These are phyloP conservation scores for Botrytis fabae DNA, from an alignment of 2,329 filamentous ascomycete species.

Conservation along the genomic window DNA sequence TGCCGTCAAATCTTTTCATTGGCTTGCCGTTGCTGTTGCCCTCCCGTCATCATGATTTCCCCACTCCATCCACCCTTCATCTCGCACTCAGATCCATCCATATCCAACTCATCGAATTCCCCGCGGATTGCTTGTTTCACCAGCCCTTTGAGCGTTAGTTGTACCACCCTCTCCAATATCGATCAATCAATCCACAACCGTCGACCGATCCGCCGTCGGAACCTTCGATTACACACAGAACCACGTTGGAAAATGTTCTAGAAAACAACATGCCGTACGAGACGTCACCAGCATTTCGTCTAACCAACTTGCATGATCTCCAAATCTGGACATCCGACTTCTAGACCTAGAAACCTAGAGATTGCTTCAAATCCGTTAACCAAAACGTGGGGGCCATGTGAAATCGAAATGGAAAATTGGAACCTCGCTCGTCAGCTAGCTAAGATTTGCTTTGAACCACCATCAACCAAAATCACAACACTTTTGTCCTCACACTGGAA, in stretches of 20 bases:
- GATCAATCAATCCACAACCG: background rate
- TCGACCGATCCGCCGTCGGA: background rate
- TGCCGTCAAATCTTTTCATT: background rate
- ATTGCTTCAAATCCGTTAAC: background rate
- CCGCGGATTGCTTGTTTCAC: slow-evolving; percentile 12
- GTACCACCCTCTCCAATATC: background rate
- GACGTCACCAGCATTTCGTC: background rate
- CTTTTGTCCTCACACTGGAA: too few relatives aligned
- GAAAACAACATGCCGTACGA: slow-evolving; percentile 10
- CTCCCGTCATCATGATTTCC: background rate
- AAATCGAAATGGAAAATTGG: background rate
- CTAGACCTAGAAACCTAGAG: background rate
- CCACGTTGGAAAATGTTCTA: slow-evolving; percentile 8
- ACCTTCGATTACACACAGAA: slow-evolving; percentile 11
- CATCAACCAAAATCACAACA: background rate
- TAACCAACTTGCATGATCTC: background rate
- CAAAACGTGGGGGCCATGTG: background rate
- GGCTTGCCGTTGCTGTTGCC: background rate
- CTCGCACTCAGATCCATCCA: slow-evolving; percentile 1
- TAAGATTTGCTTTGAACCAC: background rate
- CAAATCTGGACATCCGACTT: background rate
- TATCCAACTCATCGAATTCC: background rate
- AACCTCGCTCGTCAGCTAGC: background rate
- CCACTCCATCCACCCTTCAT: slow-evolving; percentile 6
- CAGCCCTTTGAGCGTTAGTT: background rate